Evolutionary conservation across 495 filamentous ascomycete genomes (phyloP), one percentile per base, ranked within the genome.

Genomic region (Thermothielavioides terrestris): DNA sequence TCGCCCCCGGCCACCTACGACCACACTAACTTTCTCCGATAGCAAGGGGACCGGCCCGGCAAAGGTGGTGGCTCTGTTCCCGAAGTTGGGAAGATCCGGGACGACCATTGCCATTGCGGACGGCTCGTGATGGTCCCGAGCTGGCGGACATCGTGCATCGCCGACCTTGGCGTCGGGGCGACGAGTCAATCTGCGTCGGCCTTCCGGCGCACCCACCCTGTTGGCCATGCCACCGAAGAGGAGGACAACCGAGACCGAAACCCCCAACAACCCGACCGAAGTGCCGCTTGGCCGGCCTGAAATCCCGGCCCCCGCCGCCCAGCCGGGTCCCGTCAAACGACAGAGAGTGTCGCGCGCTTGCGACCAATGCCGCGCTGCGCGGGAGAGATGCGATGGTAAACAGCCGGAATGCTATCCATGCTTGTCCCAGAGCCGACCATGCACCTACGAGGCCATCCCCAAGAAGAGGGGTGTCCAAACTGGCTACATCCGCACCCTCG

Each of bases 391-490:
- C 55, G 82, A 86, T 50, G 82, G 82, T 0, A 64, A 65, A 11
- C 79, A 79, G 44, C 81, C 83, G 8, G 59, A 72, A 7, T 86
- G 83, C 55, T 77, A 72, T 22, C 82, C 81, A 3, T 88, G 83
- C 64, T 69, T 71, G 18, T 73, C 77, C 6, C 74, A 82, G 39
- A 74, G 68, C 14, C 69, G 81, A 11, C 53, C 69, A 43, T 89
- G 85, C 59, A 80, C 81, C 4, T 89, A 87, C 64, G 75, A 82
- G 46, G 74, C 79, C 20, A 78, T 77, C 52, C 78, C 84, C 22
- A 86, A 84, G 65, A 89, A 88, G 61, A 76, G 85, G 38, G 85
- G 82, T 1, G 69, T 84, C 20, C 78, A 78, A 35, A 74, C 78
- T 28, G 82, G 82, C 34, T 84, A 83, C 59, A 80, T 84, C 1